Conservation (phyloP, 2,329 filamentous ascomycete genomes). For the Acephala macrosclerotiorum region DNA sequence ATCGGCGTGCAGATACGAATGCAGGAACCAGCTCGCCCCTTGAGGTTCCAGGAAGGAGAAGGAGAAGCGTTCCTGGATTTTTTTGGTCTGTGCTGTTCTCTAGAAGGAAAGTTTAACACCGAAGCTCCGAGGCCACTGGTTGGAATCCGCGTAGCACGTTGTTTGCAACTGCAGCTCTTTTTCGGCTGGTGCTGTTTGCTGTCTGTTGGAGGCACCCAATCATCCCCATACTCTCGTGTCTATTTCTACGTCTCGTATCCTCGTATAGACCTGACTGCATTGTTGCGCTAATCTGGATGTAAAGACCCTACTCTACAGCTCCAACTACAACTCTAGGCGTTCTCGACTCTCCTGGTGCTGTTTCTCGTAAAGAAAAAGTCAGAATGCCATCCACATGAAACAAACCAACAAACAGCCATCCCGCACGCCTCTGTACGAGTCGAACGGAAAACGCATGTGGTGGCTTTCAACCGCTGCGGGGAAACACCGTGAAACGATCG, state of each 20-base stretch:
- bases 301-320: background rate
- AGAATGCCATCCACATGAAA: conserved; percentile 18
- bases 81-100: background rate
- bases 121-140: background rate
- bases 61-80: background rate
- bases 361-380: conserved; percentile 3
- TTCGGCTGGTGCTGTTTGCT: background rate
- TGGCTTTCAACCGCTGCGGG: conserved; percentile 13
- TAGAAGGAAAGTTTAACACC: background rate
- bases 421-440: background rate
- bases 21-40: background rate
- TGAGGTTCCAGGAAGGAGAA: background rate
- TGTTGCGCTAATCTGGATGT: background rate
- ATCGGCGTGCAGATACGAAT: background rate
- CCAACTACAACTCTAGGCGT: background rate
- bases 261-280: background rate
- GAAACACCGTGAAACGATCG: conserved; percentile 1
- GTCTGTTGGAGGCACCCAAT: background rate
- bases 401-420: background rate
- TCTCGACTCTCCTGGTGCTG: background rate
- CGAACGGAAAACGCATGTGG: background rate
- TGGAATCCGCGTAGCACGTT: background rate
- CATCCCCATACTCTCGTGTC: background rate
- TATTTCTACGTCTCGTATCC: background rate
- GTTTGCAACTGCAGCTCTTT: background rate